Percentiles rank a stretch among this genome's conserved stretches.
Conservation (phyloP, 257 asterid genomes). For the Petunia secreta region DNA sequence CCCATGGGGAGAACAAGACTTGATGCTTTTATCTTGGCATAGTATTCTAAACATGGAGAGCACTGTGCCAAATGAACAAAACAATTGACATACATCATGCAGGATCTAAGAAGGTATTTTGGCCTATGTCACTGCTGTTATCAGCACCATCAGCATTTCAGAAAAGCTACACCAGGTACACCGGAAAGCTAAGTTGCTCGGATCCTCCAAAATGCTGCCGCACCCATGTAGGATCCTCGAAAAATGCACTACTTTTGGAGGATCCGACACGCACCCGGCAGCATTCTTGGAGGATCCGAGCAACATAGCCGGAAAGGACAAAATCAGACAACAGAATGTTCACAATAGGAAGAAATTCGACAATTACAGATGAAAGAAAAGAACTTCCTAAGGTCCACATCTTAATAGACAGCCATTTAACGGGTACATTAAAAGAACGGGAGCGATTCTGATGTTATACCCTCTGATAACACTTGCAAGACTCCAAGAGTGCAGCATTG, state of each 20-base stretch:
- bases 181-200: neutral
- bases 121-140: neutral
- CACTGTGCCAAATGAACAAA: neutral
- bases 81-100: no score
- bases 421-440: neutral
- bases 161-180: neutral
- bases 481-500: neutral
- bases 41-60: neutral
- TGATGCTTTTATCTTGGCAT: neutral
- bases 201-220: no score
- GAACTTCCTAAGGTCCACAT: neutral
- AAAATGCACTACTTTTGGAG: no score
- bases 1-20: no score
- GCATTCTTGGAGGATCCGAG: no score
- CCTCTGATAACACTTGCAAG: neutral
- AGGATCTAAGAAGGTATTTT: neutral
- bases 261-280: no score
- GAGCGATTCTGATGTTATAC: neutral
- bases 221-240: no score
- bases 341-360: no score
- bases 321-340: neutral
- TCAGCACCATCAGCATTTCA: neutral
- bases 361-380: neutral
- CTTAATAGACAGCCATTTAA: neutral
- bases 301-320: neutral